phyloP scores from a whole-genome alignment of 2,329 filamentous ascomycete genomes.

The Botrytis medusae region DNA sequence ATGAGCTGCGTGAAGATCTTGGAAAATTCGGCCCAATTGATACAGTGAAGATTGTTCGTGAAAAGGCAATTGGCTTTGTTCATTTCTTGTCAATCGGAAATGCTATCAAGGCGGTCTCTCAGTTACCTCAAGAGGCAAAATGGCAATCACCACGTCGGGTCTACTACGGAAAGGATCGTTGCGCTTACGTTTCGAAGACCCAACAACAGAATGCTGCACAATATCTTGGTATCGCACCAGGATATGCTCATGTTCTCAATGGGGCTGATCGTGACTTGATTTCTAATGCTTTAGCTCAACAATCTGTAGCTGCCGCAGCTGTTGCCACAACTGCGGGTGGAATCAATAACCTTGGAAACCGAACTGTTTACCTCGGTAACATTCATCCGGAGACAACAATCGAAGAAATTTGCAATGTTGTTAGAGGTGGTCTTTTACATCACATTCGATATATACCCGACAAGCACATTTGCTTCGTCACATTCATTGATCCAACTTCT shows the following conservation, averaged over 20 bases:
- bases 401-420: constrained; percentile 99
- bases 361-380: constrained; percentile 96
- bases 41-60: constrained; percentile 94
- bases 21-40: constrained; percentile 97
- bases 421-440: constrained; percentile 90
- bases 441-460: constrained; percentile 99
- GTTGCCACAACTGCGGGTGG: constrained; percentile 96
- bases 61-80: constrained; percentile 97
- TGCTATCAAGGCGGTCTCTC: constrained; percentile 95
- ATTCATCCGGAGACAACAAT: constrained; percentile 99
- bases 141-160: constrained; percentile 95
- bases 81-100: constrained; percentile 98
- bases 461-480: constrained; percentile 99
- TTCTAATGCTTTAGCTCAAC: constrained; percentile 92
- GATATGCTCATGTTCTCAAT: constrained; percentile 94
- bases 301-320: constrained; percentile 93
- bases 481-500: constrained; percentile 97
- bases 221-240: constrained; percentile 94
- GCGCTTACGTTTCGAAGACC: constrained; percentile 98
- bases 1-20: constrained; percentile 89
- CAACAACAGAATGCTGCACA: constrained; percentile 99
- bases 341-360: constrained; percentile 95
- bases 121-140: constrained; percentile 92
- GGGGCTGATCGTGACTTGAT: constrained; percentile 95
- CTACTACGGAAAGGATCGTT: constrained; percentile 98